These are phyloP conservation scores for Suillus brevipes DNA, from an alignment of 768 basidiomycete genomes.

Conservation along the genomic window DNA sequence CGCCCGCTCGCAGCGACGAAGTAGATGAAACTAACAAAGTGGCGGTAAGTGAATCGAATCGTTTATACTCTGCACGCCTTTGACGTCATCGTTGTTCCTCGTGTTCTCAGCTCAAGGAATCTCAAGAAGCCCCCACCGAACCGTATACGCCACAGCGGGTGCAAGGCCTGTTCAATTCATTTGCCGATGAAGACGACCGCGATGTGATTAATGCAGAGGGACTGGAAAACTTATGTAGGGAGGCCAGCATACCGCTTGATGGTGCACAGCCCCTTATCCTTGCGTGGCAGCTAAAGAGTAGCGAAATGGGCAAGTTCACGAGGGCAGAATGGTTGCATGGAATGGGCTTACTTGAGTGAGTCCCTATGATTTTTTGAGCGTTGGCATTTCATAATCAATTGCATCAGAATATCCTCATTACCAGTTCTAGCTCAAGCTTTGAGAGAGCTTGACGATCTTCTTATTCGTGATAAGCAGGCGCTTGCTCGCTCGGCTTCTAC, in stretches of 20 bases:
- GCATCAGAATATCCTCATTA: constrained; percentile 47
- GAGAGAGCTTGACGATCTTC: constrained; percentile 62
- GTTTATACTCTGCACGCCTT: constrained; percentile 22
- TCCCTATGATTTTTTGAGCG: constrained; percentile 5
- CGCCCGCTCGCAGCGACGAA: constrained; percentile 51
- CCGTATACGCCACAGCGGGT: constrained; percentile 55
- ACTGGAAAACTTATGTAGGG: constrained; percentile 67
- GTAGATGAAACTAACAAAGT: constrained; percentile 34
- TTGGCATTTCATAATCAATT: neutral
- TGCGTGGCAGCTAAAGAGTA: constrained; percentile 70
- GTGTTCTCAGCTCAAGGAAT: constrained; percentile 1
- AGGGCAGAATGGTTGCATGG: constrained; percentile 71
- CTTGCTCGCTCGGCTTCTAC: constrained; percentile 24
- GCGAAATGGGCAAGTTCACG: constrained; percentile 72
- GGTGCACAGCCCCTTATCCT: constrained; percentile 70
- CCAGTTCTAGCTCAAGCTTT: constrained; percentile 49
- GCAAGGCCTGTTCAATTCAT: constrained; percentile 56
- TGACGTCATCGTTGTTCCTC: constrained; percentile 9
- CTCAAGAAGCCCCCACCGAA: constrained; percentile 13
- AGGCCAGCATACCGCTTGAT: constrained; percentile 72
- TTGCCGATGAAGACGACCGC: constrained; percentile 53
- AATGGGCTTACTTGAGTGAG: constrained; percentile 46
- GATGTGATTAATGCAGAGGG: constrained; percentile 69
- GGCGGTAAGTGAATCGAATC: constrained; percentile 27
- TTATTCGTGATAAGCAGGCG: constrained; percentile 50